Conservation (phyloP, 148 eudicot species). For the Talinum fruticosum region DNA sequence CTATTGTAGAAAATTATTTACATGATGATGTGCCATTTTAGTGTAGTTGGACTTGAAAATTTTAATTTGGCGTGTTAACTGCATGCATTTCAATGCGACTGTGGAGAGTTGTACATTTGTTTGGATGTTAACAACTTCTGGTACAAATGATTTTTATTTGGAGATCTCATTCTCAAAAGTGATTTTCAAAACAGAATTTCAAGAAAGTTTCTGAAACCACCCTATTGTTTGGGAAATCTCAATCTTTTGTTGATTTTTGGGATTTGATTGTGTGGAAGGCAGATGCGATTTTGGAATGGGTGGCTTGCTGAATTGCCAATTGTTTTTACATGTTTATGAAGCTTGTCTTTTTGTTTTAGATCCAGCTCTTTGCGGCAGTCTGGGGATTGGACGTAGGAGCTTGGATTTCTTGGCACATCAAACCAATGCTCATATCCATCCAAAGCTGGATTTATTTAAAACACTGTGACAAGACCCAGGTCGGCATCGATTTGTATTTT, state of each 20-base stretch:
- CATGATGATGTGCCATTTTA: not conserved
- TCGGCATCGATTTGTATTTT: conserved; percentile 15
- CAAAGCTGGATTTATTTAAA: conserved; percentile 15
- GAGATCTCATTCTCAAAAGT: not conserved
- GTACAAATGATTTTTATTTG: not conserved
- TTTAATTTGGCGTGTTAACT: not conserved
- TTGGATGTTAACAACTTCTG: not conserved
- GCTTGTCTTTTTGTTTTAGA: conserved; percentile 67
- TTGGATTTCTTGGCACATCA: conserved; percentile 37
- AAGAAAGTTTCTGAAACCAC: not conserved
- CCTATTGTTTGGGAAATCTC: not conserved
- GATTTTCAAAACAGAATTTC: not conserved
- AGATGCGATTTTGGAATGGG: conserved; percentile 12
- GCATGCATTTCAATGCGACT: not conserved
- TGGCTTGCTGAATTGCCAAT: conserved; percentile 21
- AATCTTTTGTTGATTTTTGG: not conserved
- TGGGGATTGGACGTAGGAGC: conserved; percentile 73
- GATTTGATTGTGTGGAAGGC: conserved; percentile 7
- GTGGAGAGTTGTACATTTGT: not conserved
- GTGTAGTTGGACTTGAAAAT: not conserved
- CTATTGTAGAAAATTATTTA: not conserved
- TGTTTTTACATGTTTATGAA: conserved; percentile 50
- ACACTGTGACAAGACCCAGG: conserved; percentile 17
- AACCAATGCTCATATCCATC: conserved; percentile 24
- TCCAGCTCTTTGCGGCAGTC: conserved; percentile 59